Conservation (phyloP, 805 yeast species). For the Wickerhamiella occidentalis region DNA sequence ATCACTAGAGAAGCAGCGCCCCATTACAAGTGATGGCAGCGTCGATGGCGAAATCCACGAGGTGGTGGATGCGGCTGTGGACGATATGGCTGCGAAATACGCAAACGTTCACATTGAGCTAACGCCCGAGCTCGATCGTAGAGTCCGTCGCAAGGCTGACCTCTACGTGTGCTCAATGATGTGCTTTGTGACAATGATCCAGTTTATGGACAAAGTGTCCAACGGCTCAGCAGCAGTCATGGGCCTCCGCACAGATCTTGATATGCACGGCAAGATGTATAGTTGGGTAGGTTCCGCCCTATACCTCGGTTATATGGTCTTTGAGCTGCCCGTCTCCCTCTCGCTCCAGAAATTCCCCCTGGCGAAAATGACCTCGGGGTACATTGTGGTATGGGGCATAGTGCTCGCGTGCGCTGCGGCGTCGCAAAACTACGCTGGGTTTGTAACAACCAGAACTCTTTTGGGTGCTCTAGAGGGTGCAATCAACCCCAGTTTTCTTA, state of each 20-base stretch:
- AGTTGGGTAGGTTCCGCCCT: slow-evolving; percentile 48
- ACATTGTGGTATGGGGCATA: slow-evolving; percentile 38
- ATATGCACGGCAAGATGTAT: slow-evolving; percentile 34
- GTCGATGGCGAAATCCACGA: not conserved
- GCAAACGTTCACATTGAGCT: not conserved
- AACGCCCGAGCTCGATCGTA: not conserved
- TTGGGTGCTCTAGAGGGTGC: slow-evolving; percentile 42
- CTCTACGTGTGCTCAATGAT: slow-evolving; percentile 40
- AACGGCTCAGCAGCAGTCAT: slow-evolving; percentile 41
- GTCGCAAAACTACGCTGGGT: slow-evolving; percentile 33
- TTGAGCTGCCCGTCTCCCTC: slow-evolving; percentile 39
- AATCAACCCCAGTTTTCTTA: slow-evolving; percentile 45
- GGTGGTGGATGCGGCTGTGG: not conserved
- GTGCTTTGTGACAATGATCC: slow-evolving; percentile 38
- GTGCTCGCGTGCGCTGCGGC: slow-evolving; percentile 36
- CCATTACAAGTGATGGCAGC: too few species aligned
- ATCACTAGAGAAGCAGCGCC: too few species aligned
- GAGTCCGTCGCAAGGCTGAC: slow-evolving; percentile 40
- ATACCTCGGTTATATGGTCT: slow-evolving; percentile 51
- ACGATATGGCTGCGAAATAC: slow-evolving; percentile 13
- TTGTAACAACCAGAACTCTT: slow-evolving; percentile 36
- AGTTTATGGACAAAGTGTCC: slow-evolving; percentile 49
- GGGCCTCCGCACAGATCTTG: slow-evolving; percentile 37
- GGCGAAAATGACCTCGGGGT: slow-evolving; percentile 36
- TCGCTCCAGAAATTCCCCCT: slow-evolving; percentile 46